phyloP scores from a whole-genome alignment of 2,329 filamentous ascomycete genomes.

The Fusarium sp. region DNA sequence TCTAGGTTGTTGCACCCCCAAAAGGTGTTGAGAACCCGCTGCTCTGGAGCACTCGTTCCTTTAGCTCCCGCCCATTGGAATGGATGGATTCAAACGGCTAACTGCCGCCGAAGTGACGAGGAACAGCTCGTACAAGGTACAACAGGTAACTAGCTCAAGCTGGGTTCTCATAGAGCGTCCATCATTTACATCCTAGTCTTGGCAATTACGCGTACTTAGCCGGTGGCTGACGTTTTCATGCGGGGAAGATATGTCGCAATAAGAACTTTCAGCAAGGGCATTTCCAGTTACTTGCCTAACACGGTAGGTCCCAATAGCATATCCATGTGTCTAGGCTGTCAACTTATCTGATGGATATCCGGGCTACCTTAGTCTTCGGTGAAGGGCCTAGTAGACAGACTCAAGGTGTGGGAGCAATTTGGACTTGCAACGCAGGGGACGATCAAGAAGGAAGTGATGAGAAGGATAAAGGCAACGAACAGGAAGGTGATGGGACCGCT shows the following conservation, averaged over 20 bases:
- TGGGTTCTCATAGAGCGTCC: not conserved
- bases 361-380: conserved; percentile 26
- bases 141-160: not conserved
- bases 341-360: conserved; percentile 25
- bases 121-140: not conserved
- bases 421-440: conserved; percentile 1
- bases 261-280: conserved; percentile 2
- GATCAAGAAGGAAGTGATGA: conserved; percentile 15
- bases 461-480: not conserved
- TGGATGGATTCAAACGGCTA: not conserved
- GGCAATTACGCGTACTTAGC: conserved; percentile 16
- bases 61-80: not conserved
- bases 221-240: conserved; percentile 16
- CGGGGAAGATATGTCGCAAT: not conserved
- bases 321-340: conserved; percentile 17
- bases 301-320: conserved; percentile 15
- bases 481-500: conserved; percentile 1
- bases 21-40: not conserved
- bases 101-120: not conserved
- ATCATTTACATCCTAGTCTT: conserved; percentile 14
- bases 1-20: not conserved
- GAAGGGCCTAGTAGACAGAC: conserved; percentile 23
- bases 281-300: conserved; percentile 29
- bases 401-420: conserved; percentile 6
- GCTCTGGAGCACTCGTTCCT: not conserved